Evolutionary conservation across 2,329 filamentous ascomycete genomes (phyloP).

Genomic region (Xylariaceae sp.): DNA sequence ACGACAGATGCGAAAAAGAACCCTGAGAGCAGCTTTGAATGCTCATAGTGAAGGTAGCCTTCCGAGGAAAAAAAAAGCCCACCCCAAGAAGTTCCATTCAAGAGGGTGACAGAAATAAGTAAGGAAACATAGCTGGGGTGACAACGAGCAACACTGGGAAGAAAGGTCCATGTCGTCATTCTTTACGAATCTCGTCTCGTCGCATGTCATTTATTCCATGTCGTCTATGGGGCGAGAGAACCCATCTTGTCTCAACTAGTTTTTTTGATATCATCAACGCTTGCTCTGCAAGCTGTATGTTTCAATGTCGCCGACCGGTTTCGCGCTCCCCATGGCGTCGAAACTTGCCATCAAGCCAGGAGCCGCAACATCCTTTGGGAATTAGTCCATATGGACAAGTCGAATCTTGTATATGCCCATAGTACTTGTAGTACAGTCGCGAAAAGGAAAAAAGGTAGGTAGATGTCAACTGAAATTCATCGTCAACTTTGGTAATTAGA

Average conservation of each 20-base stretch:
- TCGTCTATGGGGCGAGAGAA: slow-evolving; percentile 5
- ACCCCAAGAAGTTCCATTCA: slow-evolving; percentile 13
- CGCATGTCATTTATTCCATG: slow-evolving; percentile 3
- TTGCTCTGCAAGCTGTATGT: slow-evolving; percentile 9
- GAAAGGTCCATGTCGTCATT: slow-evolving; percentile 1
- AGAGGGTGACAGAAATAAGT: slow-evolving; percentile 11
- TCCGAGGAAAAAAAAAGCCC: background rate
- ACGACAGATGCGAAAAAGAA: slow-evolving; percentile 10
- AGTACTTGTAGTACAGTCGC: background rate
- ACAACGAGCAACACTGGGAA: background rate
- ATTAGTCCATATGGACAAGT: background rate
- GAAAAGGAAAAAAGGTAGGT: background rate
- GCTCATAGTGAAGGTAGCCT: slow-evolving; percentile 3
- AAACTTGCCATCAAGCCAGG: background rate
- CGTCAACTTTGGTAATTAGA: slow-evolving; percentile 6
- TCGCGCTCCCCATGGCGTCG: background rate
- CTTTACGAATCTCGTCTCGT: background rate
- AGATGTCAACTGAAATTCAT: background rate
- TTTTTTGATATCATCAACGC: background rate
- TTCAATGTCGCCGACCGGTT: background rate
- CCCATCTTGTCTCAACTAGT: background rate
- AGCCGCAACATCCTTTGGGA: background rate
- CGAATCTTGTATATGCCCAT: background rate
- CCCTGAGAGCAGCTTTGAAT: slow-evolving; percentile 6
- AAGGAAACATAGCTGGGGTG: background rate